These are phyloP conservation scores for Candida stauntonica DNA, from an alignment of 805 yeast genomes.

Conservation along the genomic window DNA sequence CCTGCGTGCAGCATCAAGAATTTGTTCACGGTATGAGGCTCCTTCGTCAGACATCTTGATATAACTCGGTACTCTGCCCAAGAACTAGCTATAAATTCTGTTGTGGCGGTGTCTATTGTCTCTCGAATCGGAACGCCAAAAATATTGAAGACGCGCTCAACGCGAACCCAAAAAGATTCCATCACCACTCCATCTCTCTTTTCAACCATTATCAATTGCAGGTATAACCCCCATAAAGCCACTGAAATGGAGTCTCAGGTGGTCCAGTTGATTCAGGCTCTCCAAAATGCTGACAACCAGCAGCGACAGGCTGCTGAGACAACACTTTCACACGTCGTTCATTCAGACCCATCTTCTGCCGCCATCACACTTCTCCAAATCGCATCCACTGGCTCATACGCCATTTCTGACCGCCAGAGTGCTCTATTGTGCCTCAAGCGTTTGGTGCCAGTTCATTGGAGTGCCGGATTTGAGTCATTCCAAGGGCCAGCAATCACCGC, in stretches of 20 bases:
- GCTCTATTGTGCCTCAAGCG: constrained; percentile 64
- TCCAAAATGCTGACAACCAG: constrained; percentile 38
- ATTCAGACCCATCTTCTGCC: constrained; percentile 45
- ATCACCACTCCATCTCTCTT: neutral
- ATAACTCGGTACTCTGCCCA: too few relatives aligned
- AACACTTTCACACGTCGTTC: constrained; percentile 36
- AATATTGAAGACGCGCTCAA: too few relatives aligned
- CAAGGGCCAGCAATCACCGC: constrained; percentile 59
- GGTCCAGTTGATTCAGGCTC: constrained; percentile 22
- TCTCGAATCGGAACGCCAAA: too few relatives aligned
- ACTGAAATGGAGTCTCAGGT: constrained; percentile 7
- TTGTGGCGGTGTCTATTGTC: too few relatives aligned
- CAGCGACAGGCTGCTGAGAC: constrained; percentile 29
- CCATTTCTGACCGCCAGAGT: constrained; percentile 49
- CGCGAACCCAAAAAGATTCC: too few relatives aligned
- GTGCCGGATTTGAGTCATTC: constrained; percentile 74
- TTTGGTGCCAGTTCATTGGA: constrained; percentile 72
- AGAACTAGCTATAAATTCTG: too few relatives aligned
- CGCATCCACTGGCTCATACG: constrained; percentile 30
- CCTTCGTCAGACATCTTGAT: constrained; percentile 49
- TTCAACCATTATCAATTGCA: neutral
- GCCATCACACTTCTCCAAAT: constrained; percentile 40
- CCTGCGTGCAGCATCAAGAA: constrained; percentile 83
- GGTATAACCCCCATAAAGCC: neutral
- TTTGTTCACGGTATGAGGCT: constrained; percentile 72